Base-by-base conservation (phyloP, 768 basidiomycete genomes). In the Russula lepida region DNA sequence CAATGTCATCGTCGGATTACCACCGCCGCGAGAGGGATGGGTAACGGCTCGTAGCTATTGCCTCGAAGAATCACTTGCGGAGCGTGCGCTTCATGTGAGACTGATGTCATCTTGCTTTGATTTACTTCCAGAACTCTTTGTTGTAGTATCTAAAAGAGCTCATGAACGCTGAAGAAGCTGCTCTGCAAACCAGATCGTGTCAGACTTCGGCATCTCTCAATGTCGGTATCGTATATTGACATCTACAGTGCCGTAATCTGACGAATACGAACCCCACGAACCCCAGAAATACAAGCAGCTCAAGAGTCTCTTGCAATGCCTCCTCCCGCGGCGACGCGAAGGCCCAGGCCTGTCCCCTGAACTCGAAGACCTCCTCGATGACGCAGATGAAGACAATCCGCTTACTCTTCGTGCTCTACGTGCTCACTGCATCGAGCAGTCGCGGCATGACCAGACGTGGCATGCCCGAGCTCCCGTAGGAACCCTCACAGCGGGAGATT, bases 341-440 rank as follows among this genome's bases (percentile, higher is more conserved):
- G 59, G 54, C 35, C 50, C 50, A 11, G 32, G 15, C 3, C 66
- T 66, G 15, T 35, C 25, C 11, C 25, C 66, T 19, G 57, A 58
- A 19, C 53, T 66, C 7, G 59, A 62, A 27, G 66, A 65, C 17
- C 56, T 65, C n/a, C 66, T 66, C 54, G 60, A 65, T 43, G 64
- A 61, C 8, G 51, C 46, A 23, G 64, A 66, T 13, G 48, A 46
- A 2, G 46, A 64, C 11, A 54, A 52, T 30, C 56, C 63, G 9
- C 32, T 62, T 11, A 56, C 64, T 6, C 66, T 66, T 32, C 32
- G 59, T n/a, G 35, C 58, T 17, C 52, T 66, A 50, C 64, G 64
- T 25, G n/a, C 33, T 13, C 39, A 56, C 49, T 35, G 64, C 32
- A 57, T 66, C 28, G 39, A 35, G 12, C 33, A 57, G 25, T 46